Evolutionary conservation across 1,139 yeast genomes (phyloP).

Genomic region (Sugiyamaella grinbergsii): DNA sequence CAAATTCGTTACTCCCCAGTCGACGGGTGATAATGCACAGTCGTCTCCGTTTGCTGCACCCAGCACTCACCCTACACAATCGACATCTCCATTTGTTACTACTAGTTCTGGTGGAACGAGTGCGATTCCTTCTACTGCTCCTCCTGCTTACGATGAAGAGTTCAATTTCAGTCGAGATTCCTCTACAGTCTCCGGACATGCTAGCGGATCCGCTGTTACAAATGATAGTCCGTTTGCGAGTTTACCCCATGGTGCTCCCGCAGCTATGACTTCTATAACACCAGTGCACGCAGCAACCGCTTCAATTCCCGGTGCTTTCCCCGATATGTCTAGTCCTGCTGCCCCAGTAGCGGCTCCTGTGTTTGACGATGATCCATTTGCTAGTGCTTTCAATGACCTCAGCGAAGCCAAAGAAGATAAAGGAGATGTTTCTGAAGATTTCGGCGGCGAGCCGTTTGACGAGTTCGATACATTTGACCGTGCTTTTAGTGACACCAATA

Average conservation of each 20-base stretch:
- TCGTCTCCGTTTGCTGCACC: constrained; percentile 11
- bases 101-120: constrained; percentile 11
- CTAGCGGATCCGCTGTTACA: constrained; percentile 9
- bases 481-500: constrained; percentile 24
- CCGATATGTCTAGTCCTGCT: too few relatives aligned
- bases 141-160: constrained; percentile 10
- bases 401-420: constrained; percentile 35
- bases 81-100: too few relatives aligned
- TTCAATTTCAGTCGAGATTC: constrained; percentile 11
- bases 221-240: constrained; percentile 3
- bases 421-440: constrained; percentile 27
- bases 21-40: constrained; percentile 20
- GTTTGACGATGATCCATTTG: constrained; percentile 31
- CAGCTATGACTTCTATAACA: background rate
- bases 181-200: constrained; percentile 1
- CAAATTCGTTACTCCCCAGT: constrained; percentile 24
- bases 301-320: constrained; percentile 1
- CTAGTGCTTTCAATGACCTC: constrained; percentile 35
- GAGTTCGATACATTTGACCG: constrained; percentile 41
- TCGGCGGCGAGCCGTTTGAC: constrained; percentile 44
- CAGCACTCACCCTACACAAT: too few relatives aligned
- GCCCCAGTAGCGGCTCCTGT: constrained; percentile 18
- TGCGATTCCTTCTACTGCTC: constrained; percentile 9
- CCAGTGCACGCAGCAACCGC: constrained; percentile 5
- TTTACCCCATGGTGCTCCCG: constrained; percentile 19